These are phyloP conservation scores for Pleurotus djamor DNA, from an alignment of 768 basidiomycete species.

Conservation along the genomic window DNA sequence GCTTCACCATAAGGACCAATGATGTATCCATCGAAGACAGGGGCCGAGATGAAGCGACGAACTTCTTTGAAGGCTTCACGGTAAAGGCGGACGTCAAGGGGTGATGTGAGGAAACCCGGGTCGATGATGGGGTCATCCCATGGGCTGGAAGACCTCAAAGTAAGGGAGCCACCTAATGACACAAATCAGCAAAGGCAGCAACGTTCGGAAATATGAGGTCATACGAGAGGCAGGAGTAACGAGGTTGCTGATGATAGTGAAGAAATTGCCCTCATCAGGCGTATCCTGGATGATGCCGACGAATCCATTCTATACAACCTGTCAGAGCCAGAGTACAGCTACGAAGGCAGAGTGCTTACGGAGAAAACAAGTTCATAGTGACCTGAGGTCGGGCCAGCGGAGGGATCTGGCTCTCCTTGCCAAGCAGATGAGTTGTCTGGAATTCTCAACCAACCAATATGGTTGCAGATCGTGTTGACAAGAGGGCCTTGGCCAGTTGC, in stretches of 20 bases:
- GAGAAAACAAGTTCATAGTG: slow-evolving; percentile 26
- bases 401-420: slow-evolving; percentile 20
- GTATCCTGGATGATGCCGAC: slow-evolving; percentile 7
- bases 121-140: slow-evolving; percentile 41
- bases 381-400: slow-evolving; percentile 23
- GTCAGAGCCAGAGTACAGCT: background rate
- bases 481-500: slow-evolving; percentile 21
- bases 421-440: slow-evolving; percentile 14
- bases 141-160: slow-evolving; percentile 31
- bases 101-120: slow-evolving; percentile 33
- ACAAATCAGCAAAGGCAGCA: background rate
- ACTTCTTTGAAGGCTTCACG: slow-evolving; percentile 13
- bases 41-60: slow-evolving; percentile 11
- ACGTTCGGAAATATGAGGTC: too few relatives aligned
- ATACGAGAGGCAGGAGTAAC: slow-evolving; percentile 22
- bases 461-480: slow-evolving; percentile 15
- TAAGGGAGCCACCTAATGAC: slow-evolving; percentile 19
- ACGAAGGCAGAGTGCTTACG: slow-evolving; percentile 13
- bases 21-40: slow-evolving; percentile 16
- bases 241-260: slow-evolving; percentile 16
- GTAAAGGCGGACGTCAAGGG: slow-evolving; percentile 14
- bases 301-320: slow-evolving; percentile 13
- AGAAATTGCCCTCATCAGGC: slow-evolving; percentile 16
- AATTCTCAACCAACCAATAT: slow-evolving; percentile 25
- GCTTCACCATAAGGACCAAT: slow-evolving; percentile 10